Base-by-base conservation (phyloP, 352 stramenopile species). In the Halophytophthora polymorphica region DNA sequence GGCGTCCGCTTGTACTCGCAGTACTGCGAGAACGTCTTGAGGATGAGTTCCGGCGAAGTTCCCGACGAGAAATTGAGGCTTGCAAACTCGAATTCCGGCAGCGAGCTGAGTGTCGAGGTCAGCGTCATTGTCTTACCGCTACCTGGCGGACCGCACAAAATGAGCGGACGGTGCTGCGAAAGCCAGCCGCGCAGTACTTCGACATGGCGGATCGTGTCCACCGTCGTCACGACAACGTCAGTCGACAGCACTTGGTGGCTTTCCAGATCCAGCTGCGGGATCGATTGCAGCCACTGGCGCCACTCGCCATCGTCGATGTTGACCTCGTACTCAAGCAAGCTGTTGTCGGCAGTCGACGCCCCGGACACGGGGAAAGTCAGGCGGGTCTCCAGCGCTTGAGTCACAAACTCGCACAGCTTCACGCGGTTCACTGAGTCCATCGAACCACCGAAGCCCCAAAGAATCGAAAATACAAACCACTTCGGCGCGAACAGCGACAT, bases 91-190 rank as follows among this genome's bases (percentile, higher is more conserved):
- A 99, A 98, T 46, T 98, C 91, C 37, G 97, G 95, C n/a, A 99
- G 85, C 3, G 88, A 97, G 56, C 97, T 96, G 29, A 99, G 87
- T 8, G 97, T 97, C 25, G 91, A 98, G 2, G 94, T 99, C 35
- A 99, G 71, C 2, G 98, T 99, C 97, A 99, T 99, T 2, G 97
- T 99, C 64, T 99, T 99, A 66, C 98, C 98, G 62, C 83, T 98
- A n/a, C 97, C 97, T 2, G 96, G 97, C 14, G 97, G 97, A 39
- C 97, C 97, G 73, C 96, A 99, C 17, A 99, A 76, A 64, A 99
- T 98, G 0, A 99, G 62, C 29, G 97, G 97, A 25, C 88, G 93
- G 53, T 98, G 96, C 53, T 96, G 96, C 29, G 91, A 94, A 28
- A 99, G 81, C 96, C 97, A 99, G 17, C 95, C 94, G 29, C 88